phyloP scores from a whole-genome alignment of 768 basidiomycete species.

The Rubroboletus pulcherrimus region DNA sequence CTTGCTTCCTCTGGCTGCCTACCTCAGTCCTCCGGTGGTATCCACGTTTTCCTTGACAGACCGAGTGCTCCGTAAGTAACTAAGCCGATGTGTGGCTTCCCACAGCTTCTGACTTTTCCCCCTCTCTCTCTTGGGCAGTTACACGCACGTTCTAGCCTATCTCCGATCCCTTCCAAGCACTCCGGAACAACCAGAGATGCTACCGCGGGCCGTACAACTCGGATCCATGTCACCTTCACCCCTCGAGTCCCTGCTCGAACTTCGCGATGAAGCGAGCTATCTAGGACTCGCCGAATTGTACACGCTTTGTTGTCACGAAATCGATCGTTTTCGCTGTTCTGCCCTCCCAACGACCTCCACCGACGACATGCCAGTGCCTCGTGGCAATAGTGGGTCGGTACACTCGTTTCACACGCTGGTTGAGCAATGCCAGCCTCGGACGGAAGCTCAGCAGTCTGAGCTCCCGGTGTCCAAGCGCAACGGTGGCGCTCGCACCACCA shows the following conservation, averaged over 20 bases:
- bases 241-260: slow-evolving; percentile 65
- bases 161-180: slow-evolving; percentile 55
- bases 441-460: slow-evolving; percentile 12
- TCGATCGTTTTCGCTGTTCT: slow-evolving; percentile 47
- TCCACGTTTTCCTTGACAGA: slow-evolving; percentile 78
- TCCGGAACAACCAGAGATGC: slow-evolving; percentile 43
- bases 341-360: slow-evolving; percentile 32
- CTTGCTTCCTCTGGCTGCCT: slow-evolving; percentile 58
- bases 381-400: slow-evolving; percentile 50
- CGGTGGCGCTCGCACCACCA: background rate
- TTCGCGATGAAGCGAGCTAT: slow-evolving; percentile 75
- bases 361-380: slow-evolving; percentile 29
- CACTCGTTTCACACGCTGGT: slow-evolving; percentile 59
- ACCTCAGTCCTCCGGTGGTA: slow-evolving; percentile 38
- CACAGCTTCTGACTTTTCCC: slow-evolving; percentile 1
- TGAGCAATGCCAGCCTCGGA: slow-evolving; percentile 43
- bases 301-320: slow-evolving; percentile 64
- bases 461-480: background rate
- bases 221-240: slow-evolving; percentile 42
- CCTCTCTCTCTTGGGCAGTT: slow-evolving; percentile 39
- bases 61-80: slow-evolving; percentile 73
- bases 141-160: slow-evolving; percentile 66
- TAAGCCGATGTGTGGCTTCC: background rate
- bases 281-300: slow-evolving; percentile 66
- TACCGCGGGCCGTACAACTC: slow-evolving; percentile 60